A percentile compares a stretch with the other conserved stretches of the same genome.
phyloP scores from a whole-genome alignment of 2,329 filamentous ascomycete species.

The Pseudonectria buxi region DNA sequence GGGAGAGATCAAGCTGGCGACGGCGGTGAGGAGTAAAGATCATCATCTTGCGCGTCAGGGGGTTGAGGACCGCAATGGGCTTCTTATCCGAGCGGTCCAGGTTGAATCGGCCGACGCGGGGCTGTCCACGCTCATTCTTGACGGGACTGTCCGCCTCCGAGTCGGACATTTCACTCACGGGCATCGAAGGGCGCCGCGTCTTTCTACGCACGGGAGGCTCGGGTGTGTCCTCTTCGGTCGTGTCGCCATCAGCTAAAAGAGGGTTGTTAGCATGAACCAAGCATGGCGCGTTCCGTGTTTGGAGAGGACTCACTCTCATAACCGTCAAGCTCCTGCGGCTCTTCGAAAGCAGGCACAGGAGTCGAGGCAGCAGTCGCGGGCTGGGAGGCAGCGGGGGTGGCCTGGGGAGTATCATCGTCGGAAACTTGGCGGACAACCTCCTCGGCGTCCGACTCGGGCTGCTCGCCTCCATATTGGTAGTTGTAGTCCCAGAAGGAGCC shows the following conservation, averaged over 20 bases:
- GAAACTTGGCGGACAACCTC: slow-evolving; percentile 30
- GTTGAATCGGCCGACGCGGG: slow-evolving; percentile 48
- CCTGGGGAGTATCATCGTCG: slow-evolving; percentile 36
- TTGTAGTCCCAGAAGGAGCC: slow-evolving; percentile 59
- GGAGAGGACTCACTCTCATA: slow-evolving; percentile 50
- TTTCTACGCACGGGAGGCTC: slow-evolving; percentile 44
- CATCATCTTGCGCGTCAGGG: slow-evolving; percentile 54
- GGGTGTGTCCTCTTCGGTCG: slow-evolving; percentile 53
- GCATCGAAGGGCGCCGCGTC: slow-evolving; percentile 34
- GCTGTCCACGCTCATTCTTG: slow-evolving; percentile 43
- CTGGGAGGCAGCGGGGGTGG: slow-evolving; percentile 34
- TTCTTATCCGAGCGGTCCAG: slow-evolving; percentile 48
- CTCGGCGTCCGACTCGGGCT: slow-evolving; percentile 37
- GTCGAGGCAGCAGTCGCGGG: slow-evolving; percentile 15
- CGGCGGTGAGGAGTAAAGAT: slow-evolving; percentile 51
- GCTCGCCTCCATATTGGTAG: slow-evolving; percentile 35
- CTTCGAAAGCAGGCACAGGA: slow-evolving; percentile 26
- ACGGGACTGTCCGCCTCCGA: slow-evolving; percentile 43
- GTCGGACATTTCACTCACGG: slow-evolving; percentile 38
- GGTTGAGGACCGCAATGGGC: slow-evolving; percentile 53
- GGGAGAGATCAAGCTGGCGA: slow-evolving; percentile 45
- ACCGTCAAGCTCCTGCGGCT: slow-evolving; percentile 43
- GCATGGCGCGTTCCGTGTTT: slow-evolving; percentile 6
- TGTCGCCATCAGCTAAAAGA: slow-evolving; percentile 50
- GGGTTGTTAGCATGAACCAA: slow-evolving; percentile 31